phyloP scores from a whole-genome alignment of 2,329 filamentous ascomycete species.

The Penicillium hordei region DNA sequence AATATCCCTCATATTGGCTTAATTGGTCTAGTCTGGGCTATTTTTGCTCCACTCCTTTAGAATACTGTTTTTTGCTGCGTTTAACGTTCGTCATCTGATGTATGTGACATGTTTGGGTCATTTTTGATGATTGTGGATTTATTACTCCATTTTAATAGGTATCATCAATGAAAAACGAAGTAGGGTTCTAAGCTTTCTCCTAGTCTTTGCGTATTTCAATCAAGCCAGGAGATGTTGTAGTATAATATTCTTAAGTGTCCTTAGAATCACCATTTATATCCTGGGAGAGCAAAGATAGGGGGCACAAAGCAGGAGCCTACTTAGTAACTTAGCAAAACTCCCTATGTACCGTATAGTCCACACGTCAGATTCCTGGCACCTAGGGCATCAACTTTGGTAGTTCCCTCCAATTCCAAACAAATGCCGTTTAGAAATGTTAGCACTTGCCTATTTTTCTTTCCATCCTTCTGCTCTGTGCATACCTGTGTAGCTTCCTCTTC shows the following conservation, averaged over 20 bases:
- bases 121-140: neutral
- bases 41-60: constrained; percentile 5
- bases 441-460: too few relatives aligned
- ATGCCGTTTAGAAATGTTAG: too few relatives aligned
- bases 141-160: neutral
- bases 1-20: neutral
- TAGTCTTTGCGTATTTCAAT: neutral
- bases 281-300: too few relatives aligned
- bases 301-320: too few relatives aligned
- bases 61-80: neutral
- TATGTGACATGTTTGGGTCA: neutral
- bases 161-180: neutral
- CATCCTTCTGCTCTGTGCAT: too few relatives aligned
- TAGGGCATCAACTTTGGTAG: neutral
- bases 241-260: neutral
- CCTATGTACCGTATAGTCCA: too few relatives aligned
- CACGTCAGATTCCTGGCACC: neutral
- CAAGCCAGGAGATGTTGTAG: neutral
- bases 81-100: neutral
- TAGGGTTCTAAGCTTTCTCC: neutral
- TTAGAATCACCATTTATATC: too few relatives aligned
- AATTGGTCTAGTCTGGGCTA: constrained; percentile 5
- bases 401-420: neutral
- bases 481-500: too few relatives aligned
- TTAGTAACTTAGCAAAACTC: too few relatives aligned